Evolutionary conservation across 2,329 filamentous ascomycete species (phyloP), one percentile per base, ranked within the genome.

Genomic region (Ustilaginoidea virens): DNA sequence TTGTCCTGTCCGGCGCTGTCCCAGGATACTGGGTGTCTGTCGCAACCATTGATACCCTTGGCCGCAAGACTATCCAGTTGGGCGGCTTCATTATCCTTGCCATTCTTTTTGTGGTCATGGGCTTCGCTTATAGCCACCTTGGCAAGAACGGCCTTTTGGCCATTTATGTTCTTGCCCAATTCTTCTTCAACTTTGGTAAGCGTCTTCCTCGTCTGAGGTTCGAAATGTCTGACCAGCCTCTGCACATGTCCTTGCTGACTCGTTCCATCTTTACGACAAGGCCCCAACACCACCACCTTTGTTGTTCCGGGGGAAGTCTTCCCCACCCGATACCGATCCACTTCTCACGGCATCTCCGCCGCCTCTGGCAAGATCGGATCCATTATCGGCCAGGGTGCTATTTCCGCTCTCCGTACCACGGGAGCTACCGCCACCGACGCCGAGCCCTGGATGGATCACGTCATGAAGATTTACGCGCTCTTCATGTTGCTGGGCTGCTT

Each of bases 11-110:
- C 4, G 80, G 80, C 33, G 76, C 80, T 27, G 79, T 86, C 10
- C 80, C 80, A 0, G 80, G 80, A 10, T 86, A 86, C 60, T 86
- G 80, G 80, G 67, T 82, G 11, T 80, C 78, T 0, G 79, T 85
- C 5, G 72, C 72, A 2, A 72, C 69, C 1, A 69, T 83, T 32
- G 80, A 87, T 52, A 79, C 66, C 2, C 43, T 85, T 10, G 80
- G 80, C 30, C 76, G 80, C 44, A 85, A 82, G 59, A 69, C 78
- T 2, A 82, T 87, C 33, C 81, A 81, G 54, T 53, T 79, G 31
- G 63, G 60, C 35, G 72, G 71, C 16, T 77, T 76, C 48, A 48
- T 55, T 28, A 63, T 76, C 32, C 52, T 77, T 6, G 74, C 71
- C 6, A 54, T 70, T 24, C 57, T 77, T 13, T 73, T 73, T 51